Conservation (phyloP, 495 filamentous ascomycete species). For the Penicillium coffeae region DNA sequence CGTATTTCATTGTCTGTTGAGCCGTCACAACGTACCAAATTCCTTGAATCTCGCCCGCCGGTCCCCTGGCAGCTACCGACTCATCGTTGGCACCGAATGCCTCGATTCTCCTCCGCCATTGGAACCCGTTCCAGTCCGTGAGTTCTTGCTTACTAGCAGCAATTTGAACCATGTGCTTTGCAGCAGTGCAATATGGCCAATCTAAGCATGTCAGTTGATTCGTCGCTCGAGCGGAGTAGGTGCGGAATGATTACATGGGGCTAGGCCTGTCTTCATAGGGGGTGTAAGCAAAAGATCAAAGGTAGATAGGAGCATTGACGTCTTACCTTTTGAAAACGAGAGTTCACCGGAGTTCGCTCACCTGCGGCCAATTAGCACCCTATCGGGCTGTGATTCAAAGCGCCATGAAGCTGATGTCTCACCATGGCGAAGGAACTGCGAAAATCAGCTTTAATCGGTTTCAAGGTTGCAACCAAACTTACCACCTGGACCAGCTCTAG, state of each 20-base stretch:
- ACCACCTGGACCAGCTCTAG: slow-evolving; percentile 87
- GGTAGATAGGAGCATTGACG: neutral
- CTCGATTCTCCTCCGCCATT: slow-evolving; percentile 78
- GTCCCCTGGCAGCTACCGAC: slow-evolving; percentile 62
- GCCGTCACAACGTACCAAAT: slow-evolving; percentile 54
- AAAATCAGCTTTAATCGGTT: slow-evolving; percentile 12
- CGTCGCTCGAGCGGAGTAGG: neutral
- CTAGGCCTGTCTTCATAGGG: slow-evolving; percentile 62
- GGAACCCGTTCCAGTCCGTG: slow-evolving; percentile 60
- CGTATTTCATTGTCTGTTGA: neutral
- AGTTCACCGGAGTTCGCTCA: slow-evolving; percentile 80
- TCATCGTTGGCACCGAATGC: slow-evolving; percentile 71
- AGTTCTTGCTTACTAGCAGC: slow-evolving; percentile 57
- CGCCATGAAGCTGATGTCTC: slow-evolving; percentile 7
- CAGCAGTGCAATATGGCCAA: slow-evolving; percentile 90
- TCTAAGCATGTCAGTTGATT: slow-evolving; percentile 38
- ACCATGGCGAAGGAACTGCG: slow-evolving; percentile 80
- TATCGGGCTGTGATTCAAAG: neutral
- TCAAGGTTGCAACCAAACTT: slow-evolving; percentile 21
- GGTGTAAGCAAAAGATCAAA: slow-evolving; percentile 18
- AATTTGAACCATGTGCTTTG: slow-evolving; percentile 65
- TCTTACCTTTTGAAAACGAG: slow-evolving; percentile 79
- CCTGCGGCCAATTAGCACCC: slow-evolving; percentile 34
- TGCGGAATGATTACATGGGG: slow-evolving; percentile 51
- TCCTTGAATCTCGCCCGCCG: slow-evolving; percentile 64